These are phyloP conservation scores for Pyrenopolyporus hunteri DNA, from an alignment of 495 filamentous ascomycete species.

Conservation along the genomic window DNA sequence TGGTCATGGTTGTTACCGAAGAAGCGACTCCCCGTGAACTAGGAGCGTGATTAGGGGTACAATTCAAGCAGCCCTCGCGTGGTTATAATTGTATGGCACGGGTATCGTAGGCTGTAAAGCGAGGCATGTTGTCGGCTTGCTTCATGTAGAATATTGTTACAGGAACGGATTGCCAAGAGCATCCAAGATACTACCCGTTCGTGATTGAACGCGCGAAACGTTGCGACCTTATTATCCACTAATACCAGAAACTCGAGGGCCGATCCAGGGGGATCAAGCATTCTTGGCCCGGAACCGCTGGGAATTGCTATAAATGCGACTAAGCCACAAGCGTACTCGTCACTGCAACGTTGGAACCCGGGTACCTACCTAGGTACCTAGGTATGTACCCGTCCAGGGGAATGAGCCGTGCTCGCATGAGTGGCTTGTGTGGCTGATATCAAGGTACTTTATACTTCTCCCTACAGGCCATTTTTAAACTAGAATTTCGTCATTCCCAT, in stretches of 20 bases:
- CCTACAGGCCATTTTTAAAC: no score
- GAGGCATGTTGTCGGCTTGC: constrained; percentile 13
- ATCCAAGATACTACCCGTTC: constrained; percentile 2
- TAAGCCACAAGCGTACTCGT: no score
- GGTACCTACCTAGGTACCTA: not conserved
- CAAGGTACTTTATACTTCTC: no score
- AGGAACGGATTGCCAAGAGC: constrained; percentile 23
- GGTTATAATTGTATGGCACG: constrained; percentile 9
- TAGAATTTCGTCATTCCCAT: constrained; percentile 32
- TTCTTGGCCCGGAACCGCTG: constrained; percentile 26
- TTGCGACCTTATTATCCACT: constrained; percentile 11
- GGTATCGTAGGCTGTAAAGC: not conserved
- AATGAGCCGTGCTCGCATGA: no score
- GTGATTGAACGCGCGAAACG: constrained; percentile 18
- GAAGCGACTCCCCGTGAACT: constrained; percentile 6
- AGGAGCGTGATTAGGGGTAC: not conserved
- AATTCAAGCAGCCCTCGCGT: not conserved
- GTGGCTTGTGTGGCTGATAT: no score
- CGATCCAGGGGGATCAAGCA: constrained; percentile 11
- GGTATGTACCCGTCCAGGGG: no score
- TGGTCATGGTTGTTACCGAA: constrained; percentile 35
- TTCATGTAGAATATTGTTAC: constrained; percentile 10
- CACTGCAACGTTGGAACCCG: not conserved
- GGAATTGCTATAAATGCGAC: no score
- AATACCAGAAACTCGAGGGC: not conserved